A percentile compares a stretch with the other conserved stretches of the same genome.
Conservation (phyloP, 2,329 filamentous ascomycete genomes). For the Aspergillus eucalypticola region DNA sequence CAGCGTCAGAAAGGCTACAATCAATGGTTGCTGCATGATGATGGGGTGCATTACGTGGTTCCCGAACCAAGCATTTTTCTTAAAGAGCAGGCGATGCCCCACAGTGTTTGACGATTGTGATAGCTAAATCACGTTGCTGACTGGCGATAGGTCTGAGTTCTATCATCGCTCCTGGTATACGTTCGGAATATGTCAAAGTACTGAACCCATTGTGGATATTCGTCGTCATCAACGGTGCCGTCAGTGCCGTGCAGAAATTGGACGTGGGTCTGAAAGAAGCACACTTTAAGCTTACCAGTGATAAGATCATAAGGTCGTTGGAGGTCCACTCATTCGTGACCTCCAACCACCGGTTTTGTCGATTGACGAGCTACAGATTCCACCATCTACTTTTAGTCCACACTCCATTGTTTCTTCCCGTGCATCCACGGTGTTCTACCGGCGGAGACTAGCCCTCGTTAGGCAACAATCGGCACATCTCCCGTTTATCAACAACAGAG, state of each 20-base stretch:
- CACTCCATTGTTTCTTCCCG: neutral
- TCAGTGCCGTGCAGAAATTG: neutral
- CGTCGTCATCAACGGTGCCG: slow-evolving; percentile 1
- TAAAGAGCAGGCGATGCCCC: too few relatives aligned
- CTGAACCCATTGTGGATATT: neutral
- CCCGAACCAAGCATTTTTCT: too few relatives aligned
- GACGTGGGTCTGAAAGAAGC: neutral
- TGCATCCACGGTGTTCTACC: neutral
- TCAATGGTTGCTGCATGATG: neutral
- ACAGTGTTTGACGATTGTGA: neutral
- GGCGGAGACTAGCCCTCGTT: slow-evolving; percentile 5
- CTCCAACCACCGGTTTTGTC: neutral
- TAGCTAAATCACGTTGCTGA: neutral
- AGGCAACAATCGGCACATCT: neutral
- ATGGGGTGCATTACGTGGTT: neutral
- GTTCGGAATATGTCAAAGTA: neutral
- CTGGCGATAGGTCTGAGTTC: neutral
- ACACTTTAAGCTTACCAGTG: slow-evolving; percentile 6
- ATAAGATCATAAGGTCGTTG: neutral
- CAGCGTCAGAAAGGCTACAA: neutral
- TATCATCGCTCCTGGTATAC: neutral
- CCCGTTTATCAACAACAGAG: neutral
- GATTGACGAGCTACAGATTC: neutral
- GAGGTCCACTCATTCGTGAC: neutral
- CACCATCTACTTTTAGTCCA: neutral